Percentiles rank a stretch among this genome's conserved stretches.
Evolutionary conservation across 2,329 filamentous ascomycete genomes (phyloP).

Genomic region (Trichoderma hamatum): DNA sequence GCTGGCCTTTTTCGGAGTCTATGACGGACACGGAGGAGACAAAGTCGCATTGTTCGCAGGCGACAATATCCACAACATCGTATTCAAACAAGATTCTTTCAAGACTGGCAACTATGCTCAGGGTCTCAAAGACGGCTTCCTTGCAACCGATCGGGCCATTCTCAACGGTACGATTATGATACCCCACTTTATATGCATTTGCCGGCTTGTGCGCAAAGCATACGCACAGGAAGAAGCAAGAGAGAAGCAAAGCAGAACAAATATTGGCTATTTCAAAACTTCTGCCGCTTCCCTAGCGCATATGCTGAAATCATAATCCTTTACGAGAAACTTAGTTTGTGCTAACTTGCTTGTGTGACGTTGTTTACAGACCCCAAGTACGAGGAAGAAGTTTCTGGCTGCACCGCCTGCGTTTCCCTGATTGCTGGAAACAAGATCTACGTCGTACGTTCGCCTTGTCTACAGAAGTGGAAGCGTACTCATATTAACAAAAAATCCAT

Average conservation of each 20-base stretch:
- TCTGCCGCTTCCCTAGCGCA: background rate
- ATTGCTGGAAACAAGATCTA: slow-evolving; percentile 92
- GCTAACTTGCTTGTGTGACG: background rate
- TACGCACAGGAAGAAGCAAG: background rate
- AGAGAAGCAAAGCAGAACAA: background rate
- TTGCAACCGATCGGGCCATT: slow-evolving; percentile 94
- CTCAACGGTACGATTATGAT: slow-evolving; percentile 71
- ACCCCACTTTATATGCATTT: slow-evolving; percentile 9
- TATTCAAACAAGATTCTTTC: slow-evolving; percentile 93
- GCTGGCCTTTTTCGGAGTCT: slow-evolving; percentile 96
- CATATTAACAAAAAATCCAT: slow-evolving; percentile 5
- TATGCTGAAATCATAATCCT: background rate
- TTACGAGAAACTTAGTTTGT: background rate
- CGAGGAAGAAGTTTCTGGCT: slow-evolving; percentile 96
- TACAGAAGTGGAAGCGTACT: background rate
- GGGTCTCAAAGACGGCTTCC: slow-evolving; percentile 93
- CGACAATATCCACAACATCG: slow-evolving; percentile 89
- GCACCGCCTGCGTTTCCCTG: slow-evolving; percentile 89
- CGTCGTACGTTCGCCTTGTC: slow-evolving; percentile 68
- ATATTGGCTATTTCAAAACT: background rate
- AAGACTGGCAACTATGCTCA: slow-evolving; percentile 90
- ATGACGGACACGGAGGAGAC: slow-evolving; percentile 95
- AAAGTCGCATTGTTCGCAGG: slow-evolving; percentile 94
- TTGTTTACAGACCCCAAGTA: slow-evolving; percentile 79
- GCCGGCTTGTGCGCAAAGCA: background rate